These are phyloP conservation scores for Termitomyces sp. DNA, from an alignment of 768 basidiomycete genomes.

Conservation along the genomic window DNA sequence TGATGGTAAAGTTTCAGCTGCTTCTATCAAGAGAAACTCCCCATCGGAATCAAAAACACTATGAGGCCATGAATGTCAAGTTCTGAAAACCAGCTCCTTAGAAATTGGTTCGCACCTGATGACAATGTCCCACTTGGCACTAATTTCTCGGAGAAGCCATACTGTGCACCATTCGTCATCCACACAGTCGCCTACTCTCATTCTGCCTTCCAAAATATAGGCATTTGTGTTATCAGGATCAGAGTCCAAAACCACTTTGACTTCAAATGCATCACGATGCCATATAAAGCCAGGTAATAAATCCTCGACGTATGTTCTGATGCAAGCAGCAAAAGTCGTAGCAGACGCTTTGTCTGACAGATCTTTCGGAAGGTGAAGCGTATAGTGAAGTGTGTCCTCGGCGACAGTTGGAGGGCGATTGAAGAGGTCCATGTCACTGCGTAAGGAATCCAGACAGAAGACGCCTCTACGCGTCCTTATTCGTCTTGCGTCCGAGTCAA, in stretches of 20 bases:
- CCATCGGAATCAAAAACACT: conserved; percentile 89
- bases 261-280: conserved; percentile 81
- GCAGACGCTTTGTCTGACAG: conserved; percentile 54
- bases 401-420: conserved; percentile 72
- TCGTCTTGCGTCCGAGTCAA: neutral
- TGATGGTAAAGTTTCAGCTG: conserved; percentile 78
- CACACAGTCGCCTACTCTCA: conserved; percentile 93
- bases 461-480: neutral
- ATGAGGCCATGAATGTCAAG: conserved; percentile 3
- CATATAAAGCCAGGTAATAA: conserved; percentile 63
- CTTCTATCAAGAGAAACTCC: conserved; percentile 94
- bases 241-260: conserved; percentile 53
- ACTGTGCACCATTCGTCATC: conserved; percentile 98
- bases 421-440: conserved; percentile 54
- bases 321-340: conserved; percentile 62
- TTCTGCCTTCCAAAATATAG: conserved; percentile 73
- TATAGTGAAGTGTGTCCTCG: conserved; percentile 81
- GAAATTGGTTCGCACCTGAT: conserved; percentile 51
- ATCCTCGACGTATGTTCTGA: conserved; percentile 48
- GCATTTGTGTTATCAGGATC: conserved; percentile 28
- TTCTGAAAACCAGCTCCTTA: neutral
- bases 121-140: conserved; percentile 70
- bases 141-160: conserved; percentile 80
- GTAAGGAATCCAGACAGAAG: neutral
- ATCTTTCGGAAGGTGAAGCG: conserved; percentile 54